Base-by-base conservation (phyloP, 768 basidiomycete species). In the Pleurotus eryngii region DNA sequence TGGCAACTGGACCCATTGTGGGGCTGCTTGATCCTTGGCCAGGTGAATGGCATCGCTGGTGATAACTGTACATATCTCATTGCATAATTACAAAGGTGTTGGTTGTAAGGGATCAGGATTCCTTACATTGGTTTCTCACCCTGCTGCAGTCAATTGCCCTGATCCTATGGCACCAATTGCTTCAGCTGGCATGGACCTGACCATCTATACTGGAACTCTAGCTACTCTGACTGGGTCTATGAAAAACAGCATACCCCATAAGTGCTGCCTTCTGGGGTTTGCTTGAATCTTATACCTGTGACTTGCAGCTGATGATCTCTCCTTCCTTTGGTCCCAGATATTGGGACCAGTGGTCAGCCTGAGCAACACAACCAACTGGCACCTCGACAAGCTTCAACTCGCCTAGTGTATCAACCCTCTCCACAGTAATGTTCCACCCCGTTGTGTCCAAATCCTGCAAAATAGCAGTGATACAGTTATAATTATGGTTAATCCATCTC, bases 11-110 rank as follows among this genome's bases (percentile, higher is more conserved):
- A 3, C 55, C 61, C 5, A 55, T 62, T 14, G 62, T 65, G 6
- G 63, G 64, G 1, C 64, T 60, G 43, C 47, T 65, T 18, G 17
- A 57, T 27, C 64, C 64, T 3, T 65, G 64, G 64, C 64, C 64
- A 14, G 61, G 61, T 62, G n/a, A 11, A 38, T 37, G 14, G 14
- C 3, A 43, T 38, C 26, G 26, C 22, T 11, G 27, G 18, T 14
- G 14, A 45, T 11, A 3, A 27, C 51, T 26, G 20, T 37, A n/a
- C 39, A 12, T 40, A 18, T 55, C n/a, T 20, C 22, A 14, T 43
- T 43, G 38, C 22, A 5, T 5, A 3, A n/a, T 18, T 6, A 18
- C 26, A 2, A 15, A 55, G 55, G 55, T 5, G 42, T 56, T 22
- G 37, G 37, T 37, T n/a, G n/a, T n/a, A n/a, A n/a, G n/a, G n/a